Base-by-base conservation (phyloP, 2,329 filamentous ascomycete genomes). In the Fusarium torreyae region DNA sequence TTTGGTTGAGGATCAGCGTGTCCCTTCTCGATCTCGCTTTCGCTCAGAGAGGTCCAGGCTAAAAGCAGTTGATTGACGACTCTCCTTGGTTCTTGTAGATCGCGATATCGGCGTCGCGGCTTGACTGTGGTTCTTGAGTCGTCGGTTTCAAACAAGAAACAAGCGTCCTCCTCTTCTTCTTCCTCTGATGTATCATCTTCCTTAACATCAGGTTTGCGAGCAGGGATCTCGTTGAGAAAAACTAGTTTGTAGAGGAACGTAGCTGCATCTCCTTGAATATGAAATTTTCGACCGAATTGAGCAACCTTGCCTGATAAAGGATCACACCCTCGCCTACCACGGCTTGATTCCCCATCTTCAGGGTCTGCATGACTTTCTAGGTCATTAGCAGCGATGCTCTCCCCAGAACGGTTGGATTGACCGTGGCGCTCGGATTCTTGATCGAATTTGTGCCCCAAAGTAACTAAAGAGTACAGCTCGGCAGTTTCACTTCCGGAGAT, bases 171-270 rank as follows among this genome's bases (percentile, higher is more conserved):
- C 14, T 34, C 26, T 1, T 11, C 24, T 0, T 42, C 17, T 8
- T 22, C 24, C 3, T 33, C n/a, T 1, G 24, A 22, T 7, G 24
- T 17, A 1, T 31, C 22, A 7, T 10, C 15, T 0, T 28, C 13
- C 7, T 28, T 6, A 6, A 0, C 5, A 0, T 17, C 4, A 2
- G 5, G 3, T 18, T 7, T n/a, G 2, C 18, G 10, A 0, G 4
- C 20, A 0, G 39, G 15, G 1, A n/a, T 6, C 7, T 66, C 61
- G 7, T 57, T 20, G 8, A 58, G n/a, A 9, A 66, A 69, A 0
- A 69, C 66, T 0, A 69, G 22, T 0, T 63, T 66, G 11, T 69
- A 69, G 1, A 69, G 17, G 4, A 69, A 69, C 5, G 62, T 69
- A 4, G 66, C 66, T 14, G 66, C 66, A 28, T 69, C 66, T 2